Base-by-base conservation (phyloP, 1,284 basidiomycete species). In the Melampsora larici-populina region DNA sequence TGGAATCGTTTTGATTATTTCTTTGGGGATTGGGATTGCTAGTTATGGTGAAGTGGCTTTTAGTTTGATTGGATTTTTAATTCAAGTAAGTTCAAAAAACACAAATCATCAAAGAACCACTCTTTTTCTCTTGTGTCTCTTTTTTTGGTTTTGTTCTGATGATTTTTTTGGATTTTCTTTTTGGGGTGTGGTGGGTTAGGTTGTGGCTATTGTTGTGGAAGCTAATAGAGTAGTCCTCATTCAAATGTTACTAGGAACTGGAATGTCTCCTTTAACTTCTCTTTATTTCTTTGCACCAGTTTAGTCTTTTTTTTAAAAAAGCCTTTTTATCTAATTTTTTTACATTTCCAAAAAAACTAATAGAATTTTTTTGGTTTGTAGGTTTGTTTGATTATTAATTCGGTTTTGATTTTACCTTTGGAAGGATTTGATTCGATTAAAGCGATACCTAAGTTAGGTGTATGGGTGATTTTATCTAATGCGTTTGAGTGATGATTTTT, bases 41-140 rank as follows among this genome's bases (percentile, higher is more conserved):
- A 58, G 55, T 58, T 58, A 58, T 58, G 55, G 55, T 58, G 55
- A 58, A 58, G 55, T 58, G 9, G 55, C 55, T 13, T 58, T 58
- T 24, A 58, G 55, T 58, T 58, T 58, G 29, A 29, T 29, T n/a
- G 55, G 55, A 8, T 58, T 58, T 17, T 9, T 58, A 24, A 58
- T 58, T 8, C 55, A 58, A 29, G 55, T 58, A 21, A 24, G 21
- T 58, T 17, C 13, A 4, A 7, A 9, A 7, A 43, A 9, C 5
- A 9, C 1, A 43, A 43, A 4, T 13, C 40, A n/a, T n/a, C n/a
- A n/a, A n/a, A n/a, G n/a, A n/a, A n/a, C n/a, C n/a, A n/a, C n/a
- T n/a, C n/a, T n/a, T n/a, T n/a, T n/a, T n/a, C n/a, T n/a, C n/a
- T n/a, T n/a, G n/a, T 43, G 6, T 13, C 11, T 43, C 43, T 46